Conservation (phyloP, 495 filamentous ascomycete genomes). For the Neurospora tetrasperma region DNA sequence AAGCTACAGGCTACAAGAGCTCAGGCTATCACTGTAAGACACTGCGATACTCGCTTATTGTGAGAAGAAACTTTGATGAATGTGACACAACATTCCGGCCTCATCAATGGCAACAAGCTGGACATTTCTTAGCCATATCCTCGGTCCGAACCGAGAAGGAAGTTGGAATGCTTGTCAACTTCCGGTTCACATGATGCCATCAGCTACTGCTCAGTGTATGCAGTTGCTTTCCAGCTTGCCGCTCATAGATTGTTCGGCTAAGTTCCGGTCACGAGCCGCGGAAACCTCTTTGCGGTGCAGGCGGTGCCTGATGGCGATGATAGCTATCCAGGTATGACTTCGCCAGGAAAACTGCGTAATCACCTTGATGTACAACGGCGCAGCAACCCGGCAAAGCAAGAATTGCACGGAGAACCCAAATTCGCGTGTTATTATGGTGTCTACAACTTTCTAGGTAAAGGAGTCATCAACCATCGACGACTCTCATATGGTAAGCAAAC, state of each 20-base stretch:
- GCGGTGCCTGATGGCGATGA: background rate
- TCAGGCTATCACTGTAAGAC: too few species aligned
- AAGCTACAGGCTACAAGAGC: background rate
- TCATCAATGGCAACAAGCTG: background rate
- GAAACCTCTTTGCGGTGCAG: background rate
- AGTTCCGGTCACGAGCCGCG: background rate
- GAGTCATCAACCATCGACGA: background rate
- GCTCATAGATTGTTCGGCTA: background rate
- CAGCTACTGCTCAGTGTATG: background rate
- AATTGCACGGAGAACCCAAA: background rate
- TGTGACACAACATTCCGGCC: background rate
- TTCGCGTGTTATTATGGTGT: background rate
- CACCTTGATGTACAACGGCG: background rate
- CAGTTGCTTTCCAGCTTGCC: background rate
- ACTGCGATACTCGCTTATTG: background rate
- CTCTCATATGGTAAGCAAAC: background rate
- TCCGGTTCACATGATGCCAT: background rate
- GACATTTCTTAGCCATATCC: background rate
- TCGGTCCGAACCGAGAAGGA: background rate
- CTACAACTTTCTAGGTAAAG: background rate
- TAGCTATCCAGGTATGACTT: background rate
- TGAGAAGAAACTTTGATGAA: background rate
- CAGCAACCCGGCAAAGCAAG: background rate
- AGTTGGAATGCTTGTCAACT: background rate
- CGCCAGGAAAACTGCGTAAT: background rate